Percentiles rank a stretch among this genome's conserved stretches.
Conservation (phyloP, 129 eudicot genomes). For the Dittrichia graveolens region DNA sequence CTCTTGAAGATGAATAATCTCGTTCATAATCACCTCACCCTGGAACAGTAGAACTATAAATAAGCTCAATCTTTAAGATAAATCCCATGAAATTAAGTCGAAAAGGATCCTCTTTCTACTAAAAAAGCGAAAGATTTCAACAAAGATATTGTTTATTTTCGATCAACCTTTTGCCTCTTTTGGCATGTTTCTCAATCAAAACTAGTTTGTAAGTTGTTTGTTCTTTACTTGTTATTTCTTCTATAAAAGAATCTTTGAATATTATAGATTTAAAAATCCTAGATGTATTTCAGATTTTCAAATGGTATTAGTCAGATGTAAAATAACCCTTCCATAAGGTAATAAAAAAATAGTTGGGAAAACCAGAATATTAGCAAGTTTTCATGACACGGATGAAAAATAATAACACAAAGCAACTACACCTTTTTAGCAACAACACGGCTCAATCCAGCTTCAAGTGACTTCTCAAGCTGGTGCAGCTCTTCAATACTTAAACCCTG, state of each 20-base stretch:
- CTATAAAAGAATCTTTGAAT: too few species aligned
- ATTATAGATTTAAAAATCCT: too few species aligned
- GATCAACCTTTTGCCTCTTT: too few species aligned
- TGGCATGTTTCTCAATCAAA: too few species aligned
- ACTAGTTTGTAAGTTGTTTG: too few species aligned
- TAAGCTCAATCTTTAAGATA: not conserved
- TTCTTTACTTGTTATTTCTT: too few species aligned
- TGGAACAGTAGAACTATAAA: slow-evolving; percentile 33
- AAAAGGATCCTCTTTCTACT: too few species aligned
- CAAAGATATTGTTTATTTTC: too few species aligned
- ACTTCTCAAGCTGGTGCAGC: slow-evolving; percentile 70
- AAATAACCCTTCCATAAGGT: not conserved
- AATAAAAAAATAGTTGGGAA: not conserved
- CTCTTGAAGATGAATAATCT: slow-evolving; percentile 70
- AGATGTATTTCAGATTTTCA: too few species aligned
- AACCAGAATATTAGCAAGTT: not conserved
- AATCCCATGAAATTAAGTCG: too few species aligned
- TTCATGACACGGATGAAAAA: not conserved
- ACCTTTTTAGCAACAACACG: slow-evolving; percentile 84
- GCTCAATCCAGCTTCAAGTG: slow-evolving; percentile 77
- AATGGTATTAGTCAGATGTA: not conserved
- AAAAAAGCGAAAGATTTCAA: too few species aligned
- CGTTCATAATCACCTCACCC: slow-evolving; percentile 73
- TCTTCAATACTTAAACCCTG: slow-evolving; percentile 79
- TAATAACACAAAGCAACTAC: not conserved